A percentile compares a stretch with the other conserved stretches of the same genome.
Evolutionary conservation across 306 rosid genomes (phyloP).

Genomic region (Vigna mungo): DNA sequence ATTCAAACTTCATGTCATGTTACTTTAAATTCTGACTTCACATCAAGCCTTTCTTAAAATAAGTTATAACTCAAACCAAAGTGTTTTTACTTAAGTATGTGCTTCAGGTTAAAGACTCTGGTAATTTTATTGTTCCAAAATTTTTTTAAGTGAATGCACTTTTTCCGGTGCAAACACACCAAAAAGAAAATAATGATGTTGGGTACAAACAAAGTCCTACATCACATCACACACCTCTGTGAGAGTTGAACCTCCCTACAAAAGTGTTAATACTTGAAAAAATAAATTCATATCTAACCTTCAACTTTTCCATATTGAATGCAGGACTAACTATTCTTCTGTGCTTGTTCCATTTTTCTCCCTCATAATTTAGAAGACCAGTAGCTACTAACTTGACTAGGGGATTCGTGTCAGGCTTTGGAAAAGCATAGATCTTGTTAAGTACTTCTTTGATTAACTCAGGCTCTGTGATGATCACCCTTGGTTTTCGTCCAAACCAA

Average conservation of each 20-base stretch:
- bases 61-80: too few species aligned
- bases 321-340: conserved; percentile 64
- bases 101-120: neutral
- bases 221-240: too few species aligned
- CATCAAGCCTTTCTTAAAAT: too few species aligned
- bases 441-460: conserved; percentile 46
- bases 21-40: too few species aligned
- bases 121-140: neutral
- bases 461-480: conserved; percentile 48
- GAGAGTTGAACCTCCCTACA: too few species aligned
- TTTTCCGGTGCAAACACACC: neutral
- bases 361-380: conserved; percentile 47
- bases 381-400: conserved; percentile 1
- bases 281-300: neutral
- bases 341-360: conserved; percentile 60
- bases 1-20: neutral
- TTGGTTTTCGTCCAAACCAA: conserved; percentile 43
- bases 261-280: too few species aligned
- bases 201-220: too few species aligned
- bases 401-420: conserved; percentile 16
- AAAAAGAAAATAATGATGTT: too few species aligned
- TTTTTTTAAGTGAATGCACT: neutral
- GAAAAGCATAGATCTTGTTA: conserved; percentile 43
- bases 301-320: conserved; percentile 42
- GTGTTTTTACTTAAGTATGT: neutral